These are phyloP conservation scores for Skeletonema potamos DNA, from an alignment of 108 stramenopile genomes.

Conservation along the genomic window DNA sequence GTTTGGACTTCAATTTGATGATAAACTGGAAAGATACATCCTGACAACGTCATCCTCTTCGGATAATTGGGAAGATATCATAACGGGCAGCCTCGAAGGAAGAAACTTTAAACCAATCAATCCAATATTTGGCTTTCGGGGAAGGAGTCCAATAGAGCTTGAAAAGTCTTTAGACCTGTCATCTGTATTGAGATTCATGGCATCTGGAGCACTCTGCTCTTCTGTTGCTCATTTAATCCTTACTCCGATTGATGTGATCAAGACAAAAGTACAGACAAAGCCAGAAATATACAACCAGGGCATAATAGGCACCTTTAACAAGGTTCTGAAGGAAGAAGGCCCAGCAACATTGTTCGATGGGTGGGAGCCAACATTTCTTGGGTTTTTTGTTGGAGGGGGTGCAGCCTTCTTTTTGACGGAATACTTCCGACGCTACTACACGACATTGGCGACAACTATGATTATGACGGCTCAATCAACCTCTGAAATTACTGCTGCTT, in stretches of 20 bases:
- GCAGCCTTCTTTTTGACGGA: conserved; percentile 74
- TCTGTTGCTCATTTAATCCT: conserved; percentile 70
- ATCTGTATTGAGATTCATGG: conserved; percentile 69
- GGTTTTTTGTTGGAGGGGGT: conserved; percentile 79
- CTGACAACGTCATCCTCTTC: conserved; percentile 27
- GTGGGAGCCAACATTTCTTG: conserved; percentile 82
- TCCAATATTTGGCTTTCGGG: conserved; percentile 80
- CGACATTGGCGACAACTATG: conserved; percentile 5
- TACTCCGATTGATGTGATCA: conserved; percentile 79
- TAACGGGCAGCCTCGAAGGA: conserved; percentile 28
- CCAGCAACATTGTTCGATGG: conserved; percentile 68
- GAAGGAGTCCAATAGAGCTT: conserved; percentile 85
- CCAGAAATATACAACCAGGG: conserved; percentile 67
- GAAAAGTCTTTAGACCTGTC: conserved; percentile 61
- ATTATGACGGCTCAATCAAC: conserved; percentile 20
- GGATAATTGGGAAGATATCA: conserved; percentile 21
- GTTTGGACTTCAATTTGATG: conserved; percentile 68
- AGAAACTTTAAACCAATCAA: conserved; percentile 52
- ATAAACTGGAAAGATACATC: conserved; percentile 51
- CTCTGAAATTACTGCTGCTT: conserved; percentile 19
- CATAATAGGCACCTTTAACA: conserved; percentile 55
- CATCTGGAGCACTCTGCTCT: conserved; percentile 72
- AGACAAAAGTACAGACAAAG: conserved; percentile 86
- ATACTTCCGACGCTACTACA: conserved; percentile 58
- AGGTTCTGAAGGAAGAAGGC: conserved; percentile 60